Percentiles rank a stretch among this genome's conserved stretches.
phyloP scores from a whole-genome alignment of 306 rosid species.

The Rubus idaeus region DNA sequence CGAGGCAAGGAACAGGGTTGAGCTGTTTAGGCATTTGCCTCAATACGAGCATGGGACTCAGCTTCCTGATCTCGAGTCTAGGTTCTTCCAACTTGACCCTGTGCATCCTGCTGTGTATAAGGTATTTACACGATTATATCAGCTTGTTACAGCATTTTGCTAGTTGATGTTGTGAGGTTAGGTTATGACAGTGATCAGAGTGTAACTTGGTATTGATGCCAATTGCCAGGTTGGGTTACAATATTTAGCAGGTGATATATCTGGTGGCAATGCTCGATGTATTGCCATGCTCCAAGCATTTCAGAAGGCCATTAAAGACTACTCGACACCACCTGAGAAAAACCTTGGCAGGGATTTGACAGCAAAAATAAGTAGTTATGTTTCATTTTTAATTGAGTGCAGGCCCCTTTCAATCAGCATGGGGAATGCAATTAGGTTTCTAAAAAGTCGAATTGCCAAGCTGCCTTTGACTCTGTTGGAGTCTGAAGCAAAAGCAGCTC shows the following conservation, averaged over 20 bases:
- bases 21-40: slow-evolving; percentile 86
- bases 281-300: slow-evolving; percentile 82
- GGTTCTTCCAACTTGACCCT: slow-evolving; percentile 60
- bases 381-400: slow-evolving; percentile 77
- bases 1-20: slow-evolving; percentile 83
- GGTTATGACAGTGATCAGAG: slow-evolving; percentile 53
- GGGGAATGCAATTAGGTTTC: slow-evolving; percentile 83
- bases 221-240: slow-evolving; percentile 74
- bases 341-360: slow-evolving; percentile 69
- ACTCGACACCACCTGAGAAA: slow-evolving; percentile 67
- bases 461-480: slow-evolving; percentile 56
- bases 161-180: slow-evolving; percentile 4
- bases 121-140: slow-evolving; percentile 38
- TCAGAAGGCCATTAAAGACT: slow-evolving; percentile 73
- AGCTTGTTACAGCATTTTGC: slow-evolving; percentile 4
- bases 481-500: slow-evolving; percentile 67
- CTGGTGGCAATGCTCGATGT: slow-evolving; percentile 87
- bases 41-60: slow-evolving; percentile 78
- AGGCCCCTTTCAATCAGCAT: slow-evolving; percentile 85
- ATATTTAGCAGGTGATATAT: slow-evolving; percentile 67
- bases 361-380: slow-evolving; percentile 68
- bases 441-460: slow-evolving; percentile 63
- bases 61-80: slow-evolving; percentile 75
- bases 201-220: slow-evolving; percentile 25
- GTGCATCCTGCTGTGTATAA: slow-evolving; percentile 83